Percentiles rank a stretch among this genome's conserved stretches.
Evolutionary conservation across 192 early-diverging fungal genomes (phyloP).

Genomic region (Coemansia sp.): DNA sequence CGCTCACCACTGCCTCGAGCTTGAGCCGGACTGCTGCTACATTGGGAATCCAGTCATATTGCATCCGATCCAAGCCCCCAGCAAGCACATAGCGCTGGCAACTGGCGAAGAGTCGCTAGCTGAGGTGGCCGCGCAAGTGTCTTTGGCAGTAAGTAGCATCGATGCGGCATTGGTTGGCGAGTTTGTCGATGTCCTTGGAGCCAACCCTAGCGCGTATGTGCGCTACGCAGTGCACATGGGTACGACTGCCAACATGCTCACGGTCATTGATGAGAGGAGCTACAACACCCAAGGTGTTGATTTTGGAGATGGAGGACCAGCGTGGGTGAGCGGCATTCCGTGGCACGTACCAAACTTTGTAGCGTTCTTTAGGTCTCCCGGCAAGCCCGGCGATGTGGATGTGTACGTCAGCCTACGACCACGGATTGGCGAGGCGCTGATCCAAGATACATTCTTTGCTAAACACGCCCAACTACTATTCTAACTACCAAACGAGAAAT

Average conservation of each 20-base stretch:
- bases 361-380: slow-evolving; percentile 20
- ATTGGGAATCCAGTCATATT: slow-evolving; percentile 37
- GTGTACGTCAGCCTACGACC: slow-evolving; percentile 27
- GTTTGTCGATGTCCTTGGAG: slow-evolving; percentile 22
- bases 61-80: slow-evolving; percentile 6
- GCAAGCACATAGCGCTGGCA: not conserved
- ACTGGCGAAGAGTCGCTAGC: slow-evolving; percentile 13
- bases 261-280: slow-evolving; percentile 32
- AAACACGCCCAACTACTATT: slow-evolving; percentile 20
- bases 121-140: slow-evolving; percentile 2
- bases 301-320: slow-evolving; percentile 43
- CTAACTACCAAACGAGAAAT: not conserved
- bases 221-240: slow-evolving; percentile 17
- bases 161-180: slow-evolving; percentile 14
- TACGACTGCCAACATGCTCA: slow-evolving; percentile 6
- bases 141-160: slow-evolving; percentile 8
- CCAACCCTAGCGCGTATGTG: slow-evolving; percentile 18
- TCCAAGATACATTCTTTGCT: slow-evolving; percentile 23
- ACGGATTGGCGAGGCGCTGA: slow-evolving; percentile 9
- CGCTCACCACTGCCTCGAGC: slow-evolving; percentile 14
- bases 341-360: slow-evolving; percentile 41
- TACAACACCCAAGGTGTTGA: slow-evolving; percentile 28
- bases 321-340: slow-evolving; percentile 39
- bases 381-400: slow-evolving; percentile 12
- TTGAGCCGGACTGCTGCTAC: slow-evolving; percentile 12